A percentile compares a stretch with the other conserved stretches of the same genome.
These are phyloP conservation scores for Alnus glutinosa DNA, from an alignment of 306 rosid genomes.

Conservation along the genomic window DNA sequence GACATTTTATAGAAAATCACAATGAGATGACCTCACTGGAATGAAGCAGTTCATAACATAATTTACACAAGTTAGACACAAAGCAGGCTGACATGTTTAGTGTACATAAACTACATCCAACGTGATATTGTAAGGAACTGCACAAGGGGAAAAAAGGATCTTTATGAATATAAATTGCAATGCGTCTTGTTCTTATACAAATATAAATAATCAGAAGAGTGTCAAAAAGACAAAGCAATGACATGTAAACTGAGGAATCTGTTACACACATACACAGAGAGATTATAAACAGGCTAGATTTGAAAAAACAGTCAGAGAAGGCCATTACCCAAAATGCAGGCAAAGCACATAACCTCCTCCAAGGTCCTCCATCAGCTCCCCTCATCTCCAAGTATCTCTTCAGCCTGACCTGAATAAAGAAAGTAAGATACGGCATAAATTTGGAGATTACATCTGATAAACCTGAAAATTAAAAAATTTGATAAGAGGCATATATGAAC, in stretches of 20 bases:
- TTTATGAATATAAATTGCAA: neutral
- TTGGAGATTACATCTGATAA: conserved; percentile 29
- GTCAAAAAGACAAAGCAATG: conserved; percentile 4
- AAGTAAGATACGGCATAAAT: conserved; percentile 16
- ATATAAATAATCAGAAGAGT: conserved; percentile 4
- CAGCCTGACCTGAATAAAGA: conserved; percentile 77
- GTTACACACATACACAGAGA: conserved; percentile 9
- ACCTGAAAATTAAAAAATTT: conserved; percentile 13
- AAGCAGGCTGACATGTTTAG: neutral
- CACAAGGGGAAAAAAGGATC: neutral
- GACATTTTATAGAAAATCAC: conserved; percentile 40
- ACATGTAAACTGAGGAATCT: conserved; percentile 10
- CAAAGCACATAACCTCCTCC: conserved; percentile 98
- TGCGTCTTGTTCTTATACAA: neutral
- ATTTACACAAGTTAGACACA: neutral
- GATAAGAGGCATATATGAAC: conserved; percentile 38
- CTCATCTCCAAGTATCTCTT: conserved; percentile 99
- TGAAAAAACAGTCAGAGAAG: conserved; percentile 21
- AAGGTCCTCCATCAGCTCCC: conserved; percentile 99
- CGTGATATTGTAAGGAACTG: conserved; percentile 4
- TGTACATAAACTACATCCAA: neutral
- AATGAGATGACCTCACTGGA: conserved; percentile 25
- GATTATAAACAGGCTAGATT: conserved; percentile 2
- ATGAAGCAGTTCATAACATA: conserved; percentile 18
- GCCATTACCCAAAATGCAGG: conserved; percentile 93